These are phyloP conservation scores for Cucumis sativus DNA, from an alignment of 306 rosid genomes.

Conservation along the genomic window DNA sequence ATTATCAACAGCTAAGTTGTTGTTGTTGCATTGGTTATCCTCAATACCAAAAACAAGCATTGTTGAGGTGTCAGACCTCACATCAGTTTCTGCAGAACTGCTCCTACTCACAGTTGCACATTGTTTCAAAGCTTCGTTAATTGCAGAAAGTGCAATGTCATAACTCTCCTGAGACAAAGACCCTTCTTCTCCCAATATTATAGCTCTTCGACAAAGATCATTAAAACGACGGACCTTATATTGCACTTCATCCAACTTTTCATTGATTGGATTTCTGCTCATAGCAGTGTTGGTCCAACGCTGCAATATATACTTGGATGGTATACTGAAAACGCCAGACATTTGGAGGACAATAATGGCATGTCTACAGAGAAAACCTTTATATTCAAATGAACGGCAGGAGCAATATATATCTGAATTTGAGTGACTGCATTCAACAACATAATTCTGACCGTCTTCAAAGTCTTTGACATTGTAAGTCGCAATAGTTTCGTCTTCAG, in stretches of 20 bases:
- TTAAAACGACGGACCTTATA: constrained; percentile 10
- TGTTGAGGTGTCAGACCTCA: not conserved
- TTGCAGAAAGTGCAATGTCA: constrained; percentile 9
- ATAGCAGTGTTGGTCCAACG: constrained; percentile 14
- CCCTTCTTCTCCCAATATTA: constrained; percentile 18
- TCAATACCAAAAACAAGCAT: constrained; percentile 3
- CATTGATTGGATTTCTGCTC: constrained; percentile 7
- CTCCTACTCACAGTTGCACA: constrained; percentile 6
- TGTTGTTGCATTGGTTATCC: constrained; percentile 11
- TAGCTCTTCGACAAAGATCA: constrained; percentile 13
- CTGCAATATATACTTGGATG: constrained; percentile 12
- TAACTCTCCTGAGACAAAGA: constrained; percentile 17
- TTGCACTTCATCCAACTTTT: constrained; percentile 14
- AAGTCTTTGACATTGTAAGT: constrained; percentile 13
- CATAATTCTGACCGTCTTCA: constrained; percentile 12
- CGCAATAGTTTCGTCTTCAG: constrained; percentile 5
- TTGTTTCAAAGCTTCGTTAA: constrained; percentile 13
- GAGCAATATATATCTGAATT: constrained; percentile 10
- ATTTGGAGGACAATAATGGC: constrained; percentile 13
- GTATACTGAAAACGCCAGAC: constrained; percentile 16
- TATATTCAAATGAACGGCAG: constrained; percentile 13
- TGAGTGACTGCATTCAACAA: constrained; percentile 7
- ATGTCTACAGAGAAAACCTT: constrained; percentile 15
- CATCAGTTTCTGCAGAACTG: constrained; percentile 4
- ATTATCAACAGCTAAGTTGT: not conserved